A percentile compares a stretch with the other conserved stretches of the same genome.
Conservation (phyloP, 176 grass and related monocot genomes). For the Triticum dicoccoides region DNA sequence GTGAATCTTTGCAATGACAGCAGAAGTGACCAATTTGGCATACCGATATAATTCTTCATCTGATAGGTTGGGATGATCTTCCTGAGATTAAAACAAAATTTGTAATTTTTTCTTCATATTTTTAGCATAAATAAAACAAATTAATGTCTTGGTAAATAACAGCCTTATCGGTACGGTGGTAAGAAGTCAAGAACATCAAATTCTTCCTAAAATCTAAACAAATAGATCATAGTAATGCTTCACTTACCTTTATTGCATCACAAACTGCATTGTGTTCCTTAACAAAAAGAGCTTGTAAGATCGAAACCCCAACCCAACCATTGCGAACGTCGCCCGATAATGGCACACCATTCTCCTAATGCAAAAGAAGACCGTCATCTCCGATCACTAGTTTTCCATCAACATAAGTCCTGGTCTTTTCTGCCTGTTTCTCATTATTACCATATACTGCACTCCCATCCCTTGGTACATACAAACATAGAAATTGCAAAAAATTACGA, state of each 20-base stretch:
- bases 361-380: constrained; percentile 44
- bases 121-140: constrained; percentile 9
- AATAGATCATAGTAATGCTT: constrained; percentile 12
- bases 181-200: background rate
- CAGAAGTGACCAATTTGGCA: constrained; percentile 57
- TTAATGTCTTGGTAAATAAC: constrained; percentile 13
- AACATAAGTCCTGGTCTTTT: constrained; percentile 42
- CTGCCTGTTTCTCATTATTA: constrained; percentile 17
- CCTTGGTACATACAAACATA: constrained; percentile 32
- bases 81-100: constrained; percentile 23
- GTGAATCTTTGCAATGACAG: constrained; percentile 65
- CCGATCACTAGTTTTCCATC: constrained; percentile 57
- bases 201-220: constrained; percentile 18
- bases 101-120: background rate
- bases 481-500: constrained; percentile 11
- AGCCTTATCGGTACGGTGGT: background rate
- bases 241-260: constrained; percentile 54
- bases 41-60: constrained; percentile 52
- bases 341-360: constrained; percentile 32
- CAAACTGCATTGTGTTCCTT: constrained; percentile 64
- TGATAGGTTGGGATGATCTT: constrained; percentile 33
- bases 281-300: constrained; percentile 59
- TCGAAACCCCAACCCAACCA: constrained; percentile 56
- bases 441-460: constrained; percentile 59
- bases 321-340: constrained; percentile 53